phyloP scores from a whole-genome alignment of 495 filamentous ascomycete genomes.

The Staphylotrichum tortipilum region DNA sequence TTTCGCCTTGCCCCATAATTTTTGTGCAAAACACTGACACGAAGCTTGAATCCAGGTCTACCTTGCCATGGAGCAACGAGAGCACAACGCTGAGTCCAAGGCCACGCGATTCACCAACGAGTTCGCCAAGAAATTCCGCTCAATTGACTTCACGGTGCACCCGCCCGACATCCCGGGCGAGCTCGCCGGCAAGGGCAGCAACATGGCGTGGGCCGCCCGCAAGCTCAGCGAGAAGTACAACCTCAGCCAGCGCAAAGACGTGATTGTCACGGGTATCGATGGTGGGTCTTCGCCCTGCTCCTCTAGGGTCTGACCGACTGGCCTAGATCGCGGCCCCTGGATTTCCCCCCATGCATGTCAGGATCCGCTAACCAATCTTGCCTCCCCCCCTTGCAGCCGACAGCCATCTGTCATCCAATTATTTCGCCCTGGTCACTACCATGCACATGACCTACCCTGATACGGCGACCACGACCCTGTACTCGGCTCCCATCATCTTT shows the following conservation, averaged over 20 bases:
- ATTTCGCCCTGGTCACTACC: constrained; percentile 52
- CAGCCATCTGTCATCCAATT: constrained; percentile 56
- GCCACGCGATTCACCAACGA: constrained; percentile 43
- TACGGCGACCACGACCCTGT: constrained; percentile 50
- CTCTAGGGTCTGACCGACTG: background rate
- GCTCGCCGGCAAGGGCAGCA: constrained; percentile 60
- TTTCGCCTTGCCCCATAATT: constrained; percentile 2
- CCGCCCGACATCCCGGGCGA: constrained; percentile 52
- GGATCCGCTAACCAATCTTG: constrained; percentile 25
- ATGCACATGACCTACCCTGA: constrained; percentile 48
- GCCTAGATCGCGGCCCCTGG: background rate
- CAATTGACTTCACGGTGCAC: constrained; percentile 54
- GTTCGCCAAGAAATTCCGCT: constrained; percentile 51
- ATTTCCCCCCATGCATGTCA: constrained; percentile 5
- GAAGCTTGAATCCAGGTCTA: constrained; percentile 47
- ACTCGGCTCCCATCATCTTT: constrained; percentile 62
- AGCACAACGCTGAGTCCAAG: constrained; percentile 45
- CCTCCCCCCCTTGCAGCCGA: constrained; percentile 47
- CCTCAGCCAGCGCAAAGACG: constrained; percentile 42
- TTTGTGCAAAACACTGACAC: constrained; percentile 13
- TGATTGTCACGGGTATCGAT: constrained; percentile 63
- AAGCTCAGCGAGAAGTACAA: constrained; percentile 51
- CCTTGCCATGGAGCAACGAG: constrained; percentile 63
- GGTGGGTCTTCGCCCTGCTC: too few relatives aligned
- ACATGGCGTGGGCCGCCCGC: constrained; percentile 56